phyloP scores from a whole-genome alignment of 805 yeast genomes.

The Metschnikowia colocasiae region DNA sequence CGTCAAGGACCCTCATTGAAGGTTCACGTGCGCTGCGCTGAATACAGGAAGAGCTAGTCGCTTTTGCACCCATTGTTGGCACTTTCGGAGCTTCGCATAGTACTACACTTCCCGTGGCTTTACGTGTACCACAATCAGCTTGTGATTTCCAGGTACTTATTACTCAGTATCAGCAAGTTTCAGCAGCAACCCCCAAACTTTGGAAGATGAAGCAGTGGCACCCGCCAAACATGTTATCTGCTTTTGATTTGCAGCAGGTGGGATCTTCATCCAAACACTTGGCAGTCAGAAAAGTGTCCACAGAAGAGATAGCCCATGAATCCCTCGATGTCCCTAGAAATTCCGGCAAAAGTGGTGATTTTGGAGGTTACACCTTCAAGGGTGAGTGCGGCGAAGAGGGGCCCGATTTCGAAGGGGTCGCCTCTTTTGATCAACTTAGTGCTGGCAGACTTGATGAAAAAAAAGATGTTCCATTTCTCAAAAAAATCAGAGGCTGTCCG shows the following conservation, averaged over 20 bases:
- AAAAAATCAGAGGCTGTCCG: no score
- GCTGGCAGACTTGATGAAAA: neutral
- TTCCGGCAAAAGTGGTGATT: neutral
- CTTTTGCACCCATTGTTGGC: constrained; percentile 3
- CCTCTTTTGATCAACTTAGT: neutral
- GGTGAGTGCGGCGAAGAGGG: neutral
- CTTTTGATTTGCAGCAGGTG: constrained; percentile 1
- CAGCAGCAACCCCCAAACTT: neutral
- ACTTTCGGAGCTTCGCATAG: neutral
- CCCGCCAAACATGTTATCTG: neutral
- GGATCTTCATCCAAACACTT: neutral
- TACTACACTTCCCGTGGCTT: neutral
- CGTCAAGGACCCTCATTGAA: neutral
- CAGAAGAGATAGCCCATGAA: neutral
- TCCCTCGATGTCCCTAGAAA: neutral
- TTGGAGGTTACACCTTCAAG: neutral
- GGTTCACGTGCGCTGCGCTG: neutral
- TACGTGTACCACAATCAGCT: neutral
- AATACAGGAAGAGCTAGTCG: neutral
- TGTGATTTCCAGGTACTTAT: neutral
- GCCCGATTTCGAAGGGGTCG: neutral
- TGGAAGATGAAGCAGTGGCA: neutral
- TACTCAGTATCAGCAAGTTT: neutral
- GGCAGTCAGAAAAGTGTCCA: neutral
- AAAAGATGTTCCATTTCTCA: no score